Conservation (phyloP, 495 filamentous ascomycete genomes). For the Hyaloscypha hepaticicola region DNA sequence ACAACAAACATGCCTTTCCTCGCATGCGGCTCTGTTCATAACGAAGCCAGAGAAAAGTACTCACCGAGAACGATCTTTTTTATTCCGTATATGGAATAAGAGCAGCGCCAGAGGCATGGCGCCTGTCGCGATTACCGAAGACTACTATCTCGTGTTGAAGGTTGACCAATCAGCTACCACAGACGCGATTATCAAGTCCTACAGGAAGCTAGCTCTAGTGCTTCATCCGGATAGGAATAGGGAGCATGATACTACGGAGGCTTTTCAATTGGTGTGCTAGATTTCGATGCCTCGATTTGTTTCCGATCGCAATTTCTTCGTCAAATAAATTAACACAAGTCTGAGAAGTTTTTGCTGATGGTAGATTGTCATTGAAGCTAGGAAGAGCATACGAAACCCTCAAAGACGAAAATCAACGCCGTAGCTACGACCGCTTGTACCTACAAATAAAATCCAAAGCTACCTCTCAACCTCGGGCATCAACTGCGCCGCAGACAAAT, state of each 20-base stretch:
- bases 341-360: not conserved
- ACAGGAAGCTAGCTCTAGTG: constrained; percentile 35
- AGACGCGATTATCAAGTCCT: constrained; percentile 32
- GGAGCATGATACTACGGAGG: constrained; percentile 34
- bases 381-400: constrained; percentile 37
- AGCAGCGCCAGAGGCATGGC: constrained; percentile 33
- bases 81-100: not conserved
- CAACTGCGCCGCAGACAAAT: not conserved
- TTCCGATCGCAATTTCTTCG: constrained; percentile 4
- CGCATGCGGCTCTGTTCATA: constrained; percentile 4
- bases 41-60: constrained; percentile 8
- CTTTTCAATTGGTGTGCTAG: constrained; percentile 33
- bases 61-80: constrained; percentile 1
- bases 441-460: constrained; percentile 30
- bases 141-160: constrained; percentile 38
- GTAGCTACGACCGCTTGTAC: constrained; percentile 36
- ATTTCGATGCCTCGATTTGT: constrained; percentile 11
- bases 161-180: constrained; percentile 32
- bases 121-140: constrained; percentile 30
- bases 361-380: constrained; percentile 28
- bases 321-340: too few relatives aligned
- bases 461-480: constrained; percentile 7
- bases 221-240: constrained; percentile 38
- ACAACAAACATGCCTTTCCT: constrained; percentile 13
- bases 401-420: constrained; percentile 35